phyloP scores from a whole-genome alignment of 495 filamentous ascomycete species.

The Chaetomium fimeti region DNA sequence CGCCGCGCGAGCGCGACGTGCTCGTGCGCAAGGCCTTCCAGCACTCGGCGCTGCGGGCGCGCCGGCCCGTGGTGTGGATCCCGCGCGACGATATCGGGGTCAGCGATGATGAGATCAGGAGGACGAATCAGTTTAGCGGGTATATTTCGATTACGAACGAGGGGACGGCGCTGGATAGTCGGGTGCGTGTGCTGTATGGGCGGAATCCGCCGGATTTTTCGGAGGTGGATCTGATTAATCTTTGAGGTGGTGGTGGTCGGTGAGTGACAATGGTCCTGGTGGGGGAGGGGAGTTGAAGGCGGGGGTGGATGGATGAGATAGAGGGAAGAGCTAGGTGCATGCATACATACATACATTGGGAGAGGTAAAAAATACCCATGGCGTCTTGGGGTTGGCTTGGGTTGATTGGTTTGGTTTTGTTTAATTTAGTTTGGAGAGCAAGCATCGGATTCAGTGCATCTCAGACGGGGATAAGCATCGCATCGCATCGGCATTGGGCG shows the following conservation, averaged over 20 bases:
- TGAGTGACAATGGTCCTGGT: too few relatives aligned
- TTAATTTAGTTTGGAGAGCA: not conserved
- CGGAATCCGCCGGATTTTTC: constrained; percentile 90
- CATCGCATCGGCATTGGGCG: not conserved
- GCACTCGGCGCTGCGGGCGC: constrained; percentile 82
- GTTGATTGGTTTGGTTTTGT: not conserved
- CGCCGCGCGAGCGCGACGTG: constrained; percentile 82
- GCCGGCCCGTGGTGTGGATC: constrained; percentile 89
- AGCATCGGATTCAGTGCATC: not conserved
- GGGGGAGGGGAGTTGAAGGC: not conserved
- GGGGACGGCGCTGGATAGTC: constrained; percentile 80
- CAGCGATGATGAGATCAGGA: constrained; percentile 82
- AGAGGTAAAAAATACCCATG: constrained; percentile 7
- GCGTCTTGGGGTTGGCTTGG: not conserved
- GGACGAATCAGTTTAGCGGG: constrained; percentile 72
- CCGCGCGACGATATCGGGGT: constrained; percentile 88
- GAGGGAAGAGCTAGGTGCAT: not conserved
- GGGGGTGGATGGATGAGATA: not conserved
- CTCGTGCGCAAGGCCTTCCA: constrained; percentile 87
- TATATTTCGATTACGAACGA: constrained; percentile 95
- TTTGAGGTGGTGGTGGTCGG: constrained; percentile 46
- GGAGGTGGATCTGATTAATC: constrained; percentile 81
- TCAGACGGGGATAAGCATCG: constrained; percentile 2
- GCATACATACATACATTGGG: not conserved
- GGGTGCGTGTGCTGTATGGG: constrained; percentile 81